Conservation (phyloP, 2,329 filamentous ascomycete genomes). For the Myotisia sp. region DNA sequence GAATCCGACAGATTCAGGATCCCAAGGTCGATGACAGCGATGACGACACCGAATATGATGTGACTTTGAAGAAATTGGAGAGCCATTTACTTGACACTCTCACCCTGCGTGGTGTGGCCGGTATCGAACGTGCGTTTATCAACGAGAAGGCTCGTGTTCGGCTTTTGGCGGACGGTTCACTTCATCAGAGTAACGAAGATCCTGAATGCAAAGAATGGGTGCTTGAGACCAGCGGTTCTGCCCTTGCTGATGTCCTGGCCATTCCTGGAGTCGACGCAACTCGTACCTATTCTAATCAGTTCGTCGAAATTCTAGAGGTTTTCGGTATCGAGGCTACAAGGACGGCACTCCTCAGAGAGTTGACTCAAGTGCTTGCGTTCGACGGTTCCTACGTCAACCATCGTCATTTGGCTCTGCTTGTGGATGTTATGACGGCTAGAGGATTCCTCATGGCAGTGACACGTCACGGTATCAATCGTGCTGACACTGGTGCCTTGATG, state of each 20-base stretch:
- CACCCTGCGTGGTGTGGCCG: slow-evolving; percentile 76
- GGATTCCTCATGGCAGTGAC: slow-evolving; percentile 92
- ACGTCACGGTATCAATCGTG: slow-evolving; percentile 94
- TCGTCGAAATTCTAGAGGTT: slow-evolving; percentile 85
- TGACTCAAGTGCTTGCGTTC: slow-evolving; percentile 88
- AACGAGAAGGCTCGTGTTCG: slow-evolving; percentile 61
- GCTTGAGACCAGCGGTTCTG: slow-evolving; percentile 83
- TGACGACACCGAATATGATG: slow-evolving; percentile 66
- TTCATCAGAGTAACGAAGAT: slow-evolving; percentile 61
- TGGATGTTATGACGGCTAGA: slow-evolving; percentile 95
- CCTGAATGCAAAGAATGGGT: slow-evolving; percentile 80
- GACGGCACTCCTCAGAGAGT: slow-evolving; percentile 68
- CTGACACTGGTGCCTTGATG: slow-evolving; percentile 96
- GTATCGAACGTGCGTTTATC: slow-evolving; percentile 84
- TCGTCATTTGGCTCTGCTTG: slow-evolving; percentile 84
- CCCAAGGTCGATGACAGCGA: slow-evolving; percentile 62
- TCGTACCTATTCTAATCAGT: slow-evolving; percentile 85
- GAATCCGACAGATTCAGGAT: slow-evolving; percentile 64
- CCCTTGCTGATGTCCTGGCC: slow-evolving; percentile 67
- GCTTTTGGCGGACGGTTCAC: slow-evolving; percentile 53
- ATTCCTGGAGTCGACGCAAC: slow-evolving; percentile 77
- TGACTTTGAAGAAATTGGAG: slow-evolving; percentile 83
- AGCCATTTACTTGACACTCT: slow-evolving; percentile 81
- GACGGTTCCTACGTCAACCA: slow-evolving; percentile 99
- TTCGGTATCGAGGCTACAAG: slow-evolving; percentile 94